Base-by-base conservation (phyloP, 2,329 filamentous ascomycete genomes). In the Trichocomaceae sp. region DNA sequence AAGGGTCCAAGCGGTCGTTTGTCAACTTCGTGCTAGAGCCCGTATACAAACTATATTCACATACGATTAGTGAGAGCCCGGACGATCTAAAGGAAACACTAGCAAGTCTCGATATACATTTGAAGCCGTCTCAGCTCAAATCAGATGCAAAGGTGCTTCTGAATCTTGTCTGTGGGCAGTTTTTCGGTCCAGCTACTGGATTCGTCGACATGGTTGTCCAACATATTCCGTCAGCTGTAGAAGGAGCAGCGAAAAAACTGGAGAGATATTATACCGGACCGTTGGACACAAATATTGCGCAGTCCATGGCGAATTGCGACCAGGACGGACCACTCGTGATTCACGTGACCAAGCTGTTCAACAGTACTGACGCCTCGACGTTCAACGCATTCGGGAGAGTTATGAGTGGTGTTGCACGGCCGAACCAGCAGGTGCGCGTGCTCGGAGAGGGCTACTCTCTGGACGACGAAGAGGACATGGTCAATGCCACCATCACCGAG, bases 391-490 rank as follows among this genome's bases (percentile, higher is more conserved):
- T 97, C 62, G 93, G 93, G 12, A 84, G 92, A 59, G 90, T 99
- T 1, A 82, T 97, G 79, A 96, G 92, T 65, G 93, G 93, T 54
- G 93, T 89, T 29, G 93, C 88, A 22, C 84, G 83, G 31, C 87
- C 90, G 19, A 88, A 88, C 17, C 81, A 87, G 65, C 84, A 89
- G 62, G 90, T 99, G 15, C 85, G 93, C 41, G 91, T 99, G 12
- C 83, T 99, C 1, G 93, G 93, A 48, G 93, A 99, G 69, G 88
- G 88, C 5, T 99, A 97, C 72, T 96, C 91, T 4, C 82, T 96
- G 13, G 93, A 99, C 62, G 93, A 99, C 61, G 91, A 97, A 67
- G 93, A 99, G 77, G 93, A 99, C 66, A 97, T 97, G 90, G 88
- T 86, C 0, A 79, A 84, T 65, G 90, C 90, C 26, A 92, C 86